phyloP scores from a whole-genome alignment of 2,329 filamentous ascomycete genomes.

The Mycosphaerelloides madeirae region DNA sequence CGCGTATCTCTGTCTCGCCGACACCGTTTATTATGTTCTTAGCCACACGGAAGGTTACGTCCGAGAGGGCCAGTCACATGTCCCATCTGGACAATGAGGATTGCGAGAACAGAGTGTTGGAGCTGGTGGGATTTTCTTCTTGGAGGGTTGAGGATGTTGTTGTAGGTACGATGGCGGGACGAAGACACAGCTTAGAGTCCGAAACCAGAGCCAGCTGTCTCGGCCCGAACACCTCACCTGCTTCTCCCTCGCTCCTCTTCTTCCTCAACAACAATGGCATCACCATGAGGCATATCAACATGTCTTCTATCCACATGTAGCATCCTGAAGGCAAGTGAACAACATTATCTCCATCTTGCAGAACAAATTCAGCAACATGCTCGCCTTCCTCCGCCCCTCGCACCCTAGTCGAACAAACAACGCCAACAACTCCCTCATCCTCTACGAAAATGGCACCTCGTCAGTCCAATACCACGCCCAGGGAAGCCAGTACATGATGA shows the following conservation, averaged over 20 bases:
- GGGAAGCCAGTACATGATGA: slow-evolving; percentile 20
- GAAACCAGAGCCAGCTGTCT: too few relatives aligned
- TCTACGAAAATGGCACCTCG: slow-evolving; percentile 20
- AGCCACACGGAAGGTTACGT: slow-evolving; percentile 34
- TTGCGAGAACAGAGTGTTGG: background rate
- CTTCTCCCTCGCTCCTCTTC: too few relatives aligned
- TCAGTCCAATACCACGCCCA: slow-evolving; percentile 20
- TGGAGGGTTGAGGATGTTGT: background rate
- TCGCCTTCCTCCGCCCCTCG: slow-evolving; percentile 18
- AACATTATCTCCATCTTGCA: too few relatives aligned
- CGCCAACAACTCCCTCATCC: slow-evolving; percentile 12
- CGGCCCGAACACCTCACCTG: too few relatives aligned
- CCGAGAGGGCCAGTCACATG: slow-evolving; percentile 1
- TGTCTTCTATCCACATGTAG: too few relatives aligned
- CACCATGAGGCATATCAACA: too few relatives aligned
- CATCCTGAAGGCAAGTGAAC: too few relatives aligned
- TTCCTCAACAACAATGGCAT: too few relatives aligned
- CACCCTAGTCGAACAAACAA: slow-evolving; percentile 18
- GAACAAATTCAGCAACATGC: background rate
- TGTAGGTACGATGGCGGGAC: too few relatives aligned
- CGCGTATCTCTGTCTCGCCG: slow-evolving; percentile 26
- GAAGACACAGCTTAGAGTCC: too few relatives aligned
- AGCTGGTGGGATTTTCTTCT: slow-evolving; percentile 1
- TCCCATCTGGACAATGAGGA: slow-evolving; percentile 2
- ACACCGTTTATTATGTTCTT: slow-evolving; percentile 34